phyloP scores from a whole-genome alignment of 1,284 basidiomycete species.

The Ustilago sp. region DNA sequence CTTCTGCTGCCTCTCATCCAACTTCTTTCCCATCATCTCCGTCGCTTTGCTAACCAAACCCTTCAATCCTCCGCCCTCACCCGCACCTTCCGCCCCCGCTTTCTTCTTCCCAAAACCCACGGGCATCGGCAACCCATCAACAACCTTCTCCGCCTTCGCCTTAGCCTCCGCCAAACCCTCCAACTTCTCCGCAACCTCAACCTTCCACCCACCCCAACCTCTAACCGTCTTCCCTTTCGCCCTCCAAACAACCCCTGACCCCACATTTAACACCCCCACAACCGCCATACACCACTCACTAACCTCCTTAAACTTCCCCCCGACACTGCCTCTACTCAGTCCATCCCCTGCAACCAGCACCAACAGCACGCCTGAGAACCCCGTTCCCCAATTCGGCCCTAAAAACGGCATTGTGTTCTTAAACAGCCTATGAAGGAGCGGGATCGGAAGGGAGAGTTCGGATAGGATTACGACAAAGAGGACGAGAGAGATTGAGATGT shows the following conservation, averaged over 20 bases:
- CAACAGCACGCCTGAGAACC: slow-evolving; percentile 47
- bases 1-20: not conserved
- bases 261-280: slow-evolving; percentile 33
- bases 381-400: slow-evolving; percentile 51
- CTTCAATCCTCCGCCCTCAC: not conserved
- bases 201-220: slow-evolving; percentile 34
- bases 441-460: slow-evolving; percentile 47
- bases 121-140: slow-evolving; percentile 18
- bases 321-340: slow-evolving; percentile 17
- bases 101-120: not conserved
- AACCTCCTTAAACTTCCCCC: slow-evolving; percentile 24
- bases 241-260: slow-evolving; percentile 29
- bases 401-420: slow-evolving; percentile 52
- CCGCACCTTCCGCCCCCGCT: not conserved
- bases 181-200: slow-evolving; percentile 33
- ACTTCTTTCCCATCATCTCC: not conserved
- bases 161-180: slow-evolving; percentile 42
- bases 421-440: slow-evolving; percentile 39
- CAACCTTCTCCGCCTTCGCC: slow-evolving; percentile 28
- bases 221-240: slow-evolving; percentile 39
- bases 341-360: slow-evolving; percentile 38
- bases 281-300: slow-evolving; percentile 36
- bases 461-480: slow-evolving; percentile 39
- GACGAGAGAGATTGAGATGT: slow-evolving; percentile 28
- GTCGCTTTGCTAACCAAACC: not conserved